These are phyloP conservation scores for Aspergillus sclerotiicarbonarius DNA, from an alignment of 495 filamentous ascomycete species.

Conservation along the genomic window DNA sequence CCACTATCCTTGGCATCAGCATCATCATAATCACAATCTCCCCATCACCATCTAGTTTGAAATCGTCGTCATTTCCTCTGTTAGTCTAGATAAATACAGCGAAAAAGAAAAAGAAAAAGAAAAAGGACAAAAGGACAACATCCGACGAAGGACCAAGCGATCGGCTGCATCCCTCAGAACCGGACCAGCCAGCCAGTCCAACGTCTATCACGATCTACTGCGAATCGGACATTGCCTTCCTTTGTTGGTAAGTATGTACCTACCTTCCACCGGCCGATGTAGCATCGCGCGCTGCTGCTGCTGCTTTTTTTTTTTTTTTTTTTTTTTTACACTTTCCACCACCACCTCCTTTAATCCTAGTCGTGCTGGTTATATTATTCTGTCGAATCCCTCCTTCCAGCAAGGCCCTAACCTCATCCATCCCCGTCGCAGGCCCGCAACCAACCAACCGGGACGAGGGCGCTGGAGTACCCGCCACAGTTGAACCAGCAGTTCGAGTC, in stretches of 20 bases:
- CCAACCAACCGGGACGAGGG: neutral
- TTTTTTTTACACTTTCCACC: neutral
- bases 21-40: neutral
- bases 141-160: neutral
- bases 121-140: neutral
- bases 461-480: conserved; percentile 1
- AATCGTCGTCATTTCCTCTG: neutral
- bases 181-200: neutral
- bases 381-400: neutral
- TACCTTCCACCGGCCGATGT: neutral
- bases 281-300: neutral
- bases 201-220: neutral
- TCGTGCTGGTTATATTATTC: neutral
- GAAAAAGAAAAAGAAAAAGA: neutral
- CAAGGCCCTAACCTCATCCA: neutral
- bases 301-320: too few species aligned
- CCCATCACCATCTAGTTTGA: conserved; percentile 1
- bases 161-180: neutral
- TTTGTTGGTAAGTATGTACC: neutral
- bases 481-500: neutral
- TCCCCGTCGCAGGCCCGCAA: neutral
- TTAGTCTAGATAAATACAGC: neutral
- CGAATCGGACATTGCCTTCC: conserved; percentile 1
- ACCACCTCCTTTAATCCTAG: neutral
- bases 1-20: too few species aligned